Percentiles rank a stretch among this genome's conserved stretches.
These are phyloP conservation scores for Xerocomus spinulosus DNA, from an alignment of 768 basidiomycete genomes.

Conservation along the genomic window DNA sequence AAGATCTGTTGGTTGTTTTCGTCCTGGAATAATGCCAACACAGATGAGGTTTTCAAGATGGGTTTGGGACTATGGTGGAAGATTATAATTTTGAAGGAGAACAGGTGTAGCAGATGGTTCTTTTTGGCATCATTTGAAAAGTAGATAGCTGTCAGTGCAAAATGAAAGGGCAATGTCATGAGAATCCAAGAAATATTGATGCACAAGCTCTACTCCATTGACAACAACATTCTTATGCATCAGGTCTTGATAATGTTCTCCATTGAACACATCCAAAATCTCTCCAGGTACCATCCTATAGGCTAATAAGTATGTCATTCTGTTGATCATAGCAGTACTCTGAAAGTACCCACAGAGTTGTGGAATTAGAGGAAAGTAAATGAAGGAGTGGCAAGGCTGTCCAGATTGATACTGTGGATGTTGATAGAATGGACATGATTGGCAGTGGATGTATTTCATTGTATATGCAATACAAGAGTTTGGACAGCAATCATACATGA, in stretches of 20 bases:
- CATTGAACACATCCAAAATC: constrained; percentile 34
- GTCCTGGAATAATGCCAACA: constrained; percentile 44
- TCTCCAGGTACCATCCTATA: constrained; percentile 9
- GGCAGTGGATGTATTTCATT: no score
- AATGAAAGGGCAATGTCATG: constrained; percentile 41
- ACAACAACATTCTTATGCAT: constrained; percentile 21
- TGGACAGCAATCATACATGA: no score
- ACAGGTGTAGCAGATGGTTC: constrained; percentile 38
- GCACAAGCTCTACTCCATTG: constrained; percentile 17
- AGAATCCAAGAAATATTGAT: constrained; percentile 34
- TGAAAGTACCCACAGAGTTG: constrained; percentile 28
- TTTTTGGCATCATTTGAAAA: constrained; percentile 16
- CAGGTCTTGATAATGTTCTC: constrained; percentile 30
- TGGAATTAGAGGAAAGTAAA: constrained; percentile 39
- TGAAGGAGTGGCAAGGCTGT: no score
- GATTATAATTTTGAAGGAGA: constrained; percentile 39
- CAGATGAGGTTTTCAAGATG: constrained; percentile 34
- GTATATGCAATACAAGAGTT: no score
- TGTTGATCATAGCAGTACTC: no score
- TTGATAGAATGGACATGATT: no score
- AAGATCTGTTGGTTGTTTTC: constrained; percentile 37
- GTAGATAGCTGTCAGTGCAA: constrained; percentile 39
- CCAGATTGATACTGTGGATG: no score
- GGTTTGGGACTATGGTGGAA: constrained; percentile 36
- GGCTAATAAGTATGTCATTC: no score